Evolutionary conservation across 352 stramenopile genomes (phyloP), one percentile per base, ranked within the genome.

Genomic region (Poterioochromonas sp.): DNA sequence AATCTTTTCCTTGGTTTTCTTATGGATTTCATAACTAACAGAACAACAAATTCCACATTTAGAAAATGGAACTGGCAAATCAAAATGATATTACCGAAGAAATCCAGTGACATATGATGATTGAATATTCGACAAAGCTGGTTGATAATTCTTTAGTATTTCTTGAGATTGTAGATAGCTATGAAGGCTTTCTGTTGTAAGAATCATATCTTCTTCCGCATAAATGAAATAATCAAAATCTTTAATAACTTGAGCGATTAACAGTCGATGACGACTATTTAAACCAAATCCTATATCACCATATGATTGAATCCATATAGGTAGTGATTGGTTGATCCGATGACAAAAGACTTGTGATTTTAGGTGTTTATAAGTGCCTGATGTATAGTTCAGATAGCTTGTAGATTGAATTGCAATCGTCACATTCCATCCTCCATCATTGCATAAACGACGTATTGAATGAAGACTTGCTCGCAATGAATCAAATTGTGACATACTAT

Each of bases 271-370:
- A 12, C 26, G 8, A 22, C 54, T 65, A 22, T 65, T 65, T 22
- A 65, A 65, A 32, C 54, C 54, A 65, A 65, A 65, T 32, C 54
- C 54, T 35, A 65, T 65, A 29, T 32, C 11, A 65, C 54, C 54
- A 32, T 39, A 65, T 39, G 8, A 5, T 32, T 65, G 8, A 65
- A 65, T 39, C 5, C 3, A 35, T 39, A 65, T 65, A 35, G 26
- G 26, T 5, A 65, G 5, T 29, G 5, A 15, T 39, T 11, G n/a
- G 11, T 32, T 32, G 26, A 32, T 35, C 5, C 54, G 54, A 65
- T 35, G 5, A 39, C 54, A 65, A 32, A 29, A 65, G 26, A 32
- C 11, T 39, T 32, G 34, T 32, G 5, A 5, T 65, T 65, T 32
- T 15, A 65, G 5, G 5, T 65, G 8, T 39, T 39, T 15, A 22